Base-by-base conservation (phyloP, 257 asterid genomes). In the Fraxinus americana region DNA sequence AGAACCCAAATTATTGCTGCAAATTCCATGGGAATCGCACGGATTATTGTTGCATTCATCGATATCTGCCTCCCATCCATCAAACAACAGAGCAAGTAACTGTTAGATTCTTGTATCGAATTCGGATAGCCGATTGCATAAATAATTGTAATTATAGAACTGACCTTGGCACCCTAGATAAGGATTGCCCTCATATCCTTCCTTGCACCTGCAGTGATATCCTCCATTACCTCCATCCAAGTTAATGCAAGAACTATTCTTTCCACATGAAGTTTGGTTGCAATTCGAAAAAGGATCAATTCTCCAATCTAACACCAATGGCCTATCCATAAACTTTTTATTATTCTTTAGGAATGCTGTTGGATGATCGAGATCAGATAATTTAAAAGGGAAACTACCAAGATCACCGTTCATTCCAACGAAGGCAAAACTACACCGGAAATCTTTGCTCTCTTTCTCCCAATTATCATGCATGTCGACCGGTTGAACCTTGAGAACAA, bases 21-120 rank as follows among this genome's bases (percentile, higher is more conserved):
- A 83, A 29, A 69, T 63, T 34, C 80, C 84, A 17, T 79, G 39
- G 0, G 3, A 9, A 25, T 69, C 80, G 27, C 87, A 83, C 8
- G 87, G 84, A 69, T 77, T 38, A 13, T 43, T 61, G 10, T 16
- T 34, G 66, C 87, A 83, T 72, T 83, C 84, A 54, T 80, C 63
- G 17, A 80, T 77, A 69, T 80, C 87, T 80, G 36, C n/a, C 11
- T 78, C 11, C 77, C 69, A 39, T 8, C 45, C 45, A 39, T 8
- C 45, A 39, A 8, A 39, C 45, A 39, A 9, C 3, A 39, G 2
- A 39, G 45, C 45, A 5, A 39, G 0, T 39, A 39, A 39, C 14
- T 39, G 45, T 39, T 39, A 39, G 45, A 39, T 39, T 9, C 45
- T 39, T 39, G 13, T 39, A 10, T 39, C 3, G 14, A 39, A 39